A percentile compares a stretch with the other conserved stretches of the same genome.
Evolutionary conservation across 1,284 basidiomycete genomes (phyloP).

Genomic region (Austroboletus niveus): DNA sequence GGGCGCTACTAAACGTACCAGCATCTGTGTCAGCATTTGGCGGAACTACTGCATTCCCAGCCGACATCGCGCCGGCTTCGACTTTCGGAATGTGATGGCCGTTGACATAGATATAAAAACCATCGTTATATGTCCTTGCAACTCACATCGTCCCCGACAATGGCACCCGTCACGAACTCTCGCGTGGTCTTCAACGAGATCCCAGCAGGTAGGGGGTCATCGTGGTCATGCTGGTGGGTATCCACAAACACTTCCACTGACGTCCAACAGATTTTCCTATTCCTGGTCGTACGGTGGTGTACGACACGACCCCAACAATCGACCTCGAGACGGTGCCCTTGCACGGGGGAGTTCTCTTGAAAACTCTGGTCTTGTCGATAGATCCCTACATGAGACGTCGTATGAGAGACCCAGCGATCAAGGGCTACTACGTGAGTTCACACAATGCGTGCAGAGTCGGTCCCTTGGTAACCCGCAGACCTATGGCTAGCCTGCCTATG

Average conservation of each 20-base stretch:
- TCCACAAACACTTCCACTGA: background rate
- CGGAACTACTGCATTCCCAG: too few relatives aligned
- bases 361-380: conserved; percentile 16
- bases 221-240: background rate
- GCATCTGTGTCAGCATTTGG: too few relatives aligned
- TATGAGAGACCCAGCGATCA: conserved; percentile 14
- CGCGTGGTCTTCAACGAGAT: conserved; percentile 22
- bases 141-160: background rate
- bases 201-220: conserved; percentile 10
- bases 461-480: conserved; percentile 5
- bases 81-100: conserved; percentile 2
- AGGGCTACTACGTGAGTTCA: conserved; percentile 1
- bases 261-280: conserved; percentile 15
- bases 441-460: background rate
- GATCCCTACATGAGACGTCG: conserved; percentile 4
- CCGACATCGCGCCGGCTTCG: too few relatives aligned
- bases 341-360: conserved; percentile 15
- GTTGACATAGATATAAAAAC: conserved; percentile 6
- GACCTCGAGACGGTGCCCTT: conserved; percentile 14
- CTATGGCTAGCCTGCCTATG: background rate
- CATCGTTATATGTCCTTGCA: background rate
- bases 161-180: conserved; percentile 15
- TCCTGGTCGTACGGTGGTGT: conserved; percentile 13
- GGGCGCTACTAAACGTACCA: too few relatives aligned
- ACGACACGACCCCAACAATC: conserved; percentile 13